These are phyloP conservation scores for Arthrobotrys pseudoclavata DNA, from an alignment of 2,329 filamentous ascomycete genomes.

Conservation along the genomic window DNA sequence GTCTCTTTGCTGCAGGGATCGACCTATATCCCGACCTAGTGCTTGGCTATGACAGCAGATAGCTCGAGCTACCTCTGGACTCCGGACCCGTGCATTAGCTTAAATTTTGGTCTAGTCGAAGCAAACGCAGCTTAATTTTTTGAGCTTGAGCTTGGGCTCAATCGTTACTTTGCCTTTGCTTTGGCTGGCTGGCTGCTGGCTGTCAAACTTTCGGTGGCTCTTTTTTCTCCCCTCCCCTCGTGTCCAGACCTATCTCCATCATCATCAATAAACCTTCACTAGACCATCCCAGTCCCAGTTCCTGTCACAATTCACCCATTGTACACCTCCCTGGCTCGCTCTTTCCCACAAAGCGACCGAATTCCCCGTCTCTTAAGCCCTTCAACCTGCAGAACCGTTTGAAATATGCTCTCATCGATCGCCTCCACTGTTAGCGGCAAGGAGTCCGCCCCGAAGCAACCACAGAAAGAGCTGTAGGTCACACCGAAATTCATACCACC, in stretches of 20 bases:
- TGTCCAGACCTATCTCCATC: not conserved
- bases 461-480: constrained; percentile 41
- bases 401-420: constrained; percentile 37
- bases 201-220: constrained; percentile 23
- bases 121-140: not conserved
- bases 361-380: not conserved
- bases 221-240: constrained; percentile 4
- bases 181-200: not conserved
- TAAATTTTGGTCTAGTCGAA: too few species aligned
- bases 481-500: not conserved
- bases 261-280: too few species aligned
- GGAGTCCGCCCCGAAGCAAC: constrained; percentile 20
- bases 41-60: too few species aligned
- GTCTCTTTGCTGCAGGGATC: constrained; percentile 6
- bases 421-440: constrained; percentile 41
- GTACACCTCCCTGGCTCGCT: not conserved
- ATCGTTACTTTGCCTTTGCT: not conserved
- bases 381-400: not conserved
- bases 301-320: not conserved
- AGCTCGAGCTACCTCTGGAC: too few species aligned
- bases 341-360: not conserved
- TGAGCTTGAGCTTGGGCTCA: constrained; percentile 26
- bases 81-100: too few species aligned
- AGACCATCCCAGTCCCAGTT: not conserved
- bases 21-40: too few species aligned